Percentiles rank a stretch among this genome's conserved stretches.
Evolutionary conservation across 345 rosid species (phyloP).

Genomic region (Brassica cretica): DNA sequence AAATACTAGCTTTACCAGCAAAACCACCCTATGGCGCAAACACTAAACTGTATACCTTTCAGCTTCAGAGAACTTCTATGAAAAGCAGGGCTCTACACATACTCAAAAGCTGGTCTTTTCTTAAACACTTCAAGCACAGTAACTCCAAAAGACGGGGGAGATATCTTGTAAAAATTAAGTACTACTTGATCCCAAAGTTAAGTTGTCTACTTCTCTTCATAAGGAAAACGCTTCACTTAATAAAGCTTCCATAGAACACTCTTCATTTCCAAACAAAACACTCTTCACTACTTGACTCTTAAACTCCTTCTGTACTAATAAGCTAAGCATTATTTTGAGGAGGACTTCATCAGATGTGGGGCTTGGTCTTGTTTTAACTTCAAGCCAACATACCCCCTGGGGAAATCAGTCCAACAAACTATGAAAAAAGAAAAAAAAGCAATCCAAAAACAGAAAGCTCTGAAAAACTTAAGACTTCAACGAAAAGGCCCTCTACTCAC

Average conservation of each 20-base stretch:
- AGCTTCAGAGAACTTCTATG: conserved; percentile 47
- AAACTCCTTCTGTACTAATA: neutral
- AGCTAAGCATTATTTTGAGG: conserved; percentile 55
- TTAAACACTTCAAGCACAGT: conserved; percentile 66
- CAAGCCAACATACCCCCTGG: conserved; percentile 98
- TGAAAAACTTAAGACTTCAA: neutral
- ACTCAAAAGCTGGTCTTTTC: conserved; percentile 60
- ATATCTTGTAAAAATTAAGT: conserved; percentile 72
- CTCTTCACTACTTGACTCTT: conserved; percentile 44
- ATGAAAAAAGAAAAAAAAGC: conserved; percentile 40
- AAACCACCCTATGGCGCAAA: conserved; percentile 34
- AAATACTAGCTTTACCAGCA: conserved; percentile 20
- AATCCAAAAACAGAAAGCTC: conserved; percentile 20
- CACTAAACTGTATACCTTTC: conserved; percentile 43
- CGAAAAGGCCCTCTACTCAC: conserved; percentile 18
- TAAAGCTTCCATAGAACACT: conserved; percentile 30
- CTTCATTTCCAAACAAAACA: conserved; percentile 23
- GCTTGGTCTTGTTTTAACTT: conserved; percentile 91
- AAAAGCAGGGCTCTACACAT: conserved; percentile 46
- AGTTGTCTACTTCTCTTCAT: conserved; percentile 42
- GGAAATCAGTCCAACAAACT: conserved; percentile 74
- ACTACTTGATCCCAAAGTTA: conserved; percentile 67
- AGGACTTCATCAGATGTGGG: conserved; percentile 84
- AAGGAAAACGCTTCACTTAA: conserved; percentile 47
- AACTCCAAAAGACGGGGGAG: conserved; percentile 78